A percentile compares a stretch with the other conserved stretches of the same genome.
Evolutionary conservation across 1,284 basidiomycete genomes (phyloP).

Genomic region (Malassezia psittaci): DNA sequence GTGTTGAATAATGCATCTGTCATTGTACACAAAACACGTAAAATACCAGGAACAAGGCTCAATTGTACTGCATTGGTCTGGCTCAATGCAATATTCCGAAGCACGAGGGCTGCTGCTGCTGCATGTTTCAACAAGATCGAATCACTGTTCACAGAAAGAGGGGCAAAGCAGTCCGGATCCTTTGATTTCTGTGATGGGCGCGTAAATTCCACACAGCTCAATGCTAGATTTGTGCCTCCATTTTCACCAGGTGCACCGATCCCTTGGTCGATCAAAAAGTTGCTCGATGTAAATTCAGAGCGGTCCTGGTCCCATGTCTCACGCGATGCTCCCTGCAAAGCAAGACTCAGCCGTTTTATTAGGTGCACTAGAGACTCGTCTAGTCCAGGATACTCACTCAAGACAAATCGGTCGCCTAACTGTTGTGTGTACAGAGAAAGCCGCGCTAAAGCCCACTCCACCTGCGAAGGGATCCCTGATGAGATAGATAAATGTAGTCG

Average conservation of each 20-base stretch:
- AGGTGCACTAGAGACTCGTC: conserved; percentile 30
- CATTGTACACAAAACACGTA: neutral
- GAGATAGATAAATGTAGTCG: conserved; percentile 37
- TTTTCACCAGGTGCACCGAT: conserved; percentile 30
- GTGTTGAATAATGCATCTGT: neutral
- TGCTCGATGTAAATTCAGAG: neutral
- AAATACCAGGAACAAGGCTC: conserved; percentile 1
- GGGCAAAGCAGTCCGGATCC: neutral
- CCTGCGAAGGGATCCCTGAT: conserved; percentile 38
- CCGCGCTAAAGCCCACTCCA: conserved; percentile 39
- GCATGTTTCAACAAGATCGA: conserved; percentile 31
- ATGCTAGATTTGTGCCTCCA: neutral
- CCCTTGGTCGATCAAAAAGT: conserved; percentile 19
- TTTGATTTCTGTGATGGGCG: neutral
- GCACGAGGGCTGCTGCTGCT: conserved; percentile 27
- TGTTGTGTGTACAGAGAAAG: conserved; percentile 24
- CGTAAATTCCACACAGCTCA: neutral
- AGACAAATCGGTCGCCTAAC: conserved; percentile 16
- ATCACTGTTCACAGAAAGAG: conserved; percentile 14
- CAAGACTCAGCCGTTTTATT: conserved; percentile 24
- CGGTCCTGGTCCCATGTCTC: conserved; percentile 25
- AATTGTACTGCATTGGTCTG: conserved; percentile 21
- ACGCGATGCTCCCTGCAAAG: conserved; percentile 22
- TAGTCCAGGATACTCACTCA: conserved; percentile 32
- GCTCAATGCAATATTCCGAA: conserved; percentile 28